These are phyloP conservation scores for Actinomortierella ambigua DNA, from an alignment of 371 early-diverging fungal genomes.

Conservation along the genomic window DNA sequence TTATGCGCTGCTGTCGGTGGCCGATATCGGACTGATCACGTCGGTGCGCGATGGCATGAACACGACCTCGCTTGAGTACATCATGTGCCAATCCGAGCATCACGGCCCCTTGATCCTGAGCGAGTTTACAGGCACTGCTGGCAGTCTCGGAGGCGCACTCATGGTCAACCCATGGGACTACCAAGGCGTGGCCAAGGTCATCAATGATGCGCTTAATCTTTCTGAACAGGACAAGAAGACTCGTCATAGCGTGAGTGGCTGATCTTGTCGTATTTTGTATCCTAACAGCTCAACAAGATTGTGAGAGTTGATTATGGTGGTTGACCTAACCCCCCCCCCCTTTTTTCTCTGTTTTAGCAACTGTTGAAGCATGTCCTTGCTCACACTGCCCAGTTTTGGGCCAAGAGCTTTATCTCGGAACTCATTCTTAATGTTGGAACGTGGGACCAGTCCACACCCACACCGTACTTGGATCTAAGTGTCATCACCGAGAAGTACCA, in stretches of 20 bases:
- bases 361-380: constrained; percentile 85
- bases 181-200: constrained; percentile 90
- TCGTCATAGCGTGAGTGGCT: constrained; percentile 69
- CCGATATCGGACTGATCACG: constrained; percentile 96
- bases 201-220: constrained; percentile 90
- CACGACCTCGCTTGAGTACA: constrained; percentile 97
- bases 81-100: constrained; percentile 95
- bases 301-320: too few relatives aligned
- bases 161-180: constrained; percentile 99
- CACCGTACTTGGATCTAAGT: constrained; percentile 66
- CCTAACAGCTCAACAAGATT: too few relatives aligned
- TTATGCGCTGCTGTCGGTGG: constrained; percentile 91
- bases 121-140: constrained; percentile 98
- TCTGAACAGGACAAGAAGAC: constrained; percentile 75
- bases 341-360: constrained; percentile 54
- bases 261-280: background rate
- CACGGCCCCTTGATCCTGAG: constrained; percentile 92
- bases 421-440: constrained; percentile 50
- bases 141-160: constrained; percentile 87
- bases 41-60: constrained; percentile 99
- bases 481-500: constrained; percentile 54
- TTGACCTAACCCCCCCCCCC: constrained; percentile 12
- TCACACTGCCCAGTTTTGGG: constrained; percentile 96
- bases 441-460: constrained; percentile 65
- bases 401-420: constrained; percentile 76